These are phyloP conservation scores for Aspergillus saccharolyticus DNA, from an alignment of 495 filamentous ascomycete genomes.

Conservation along the genomic window DNA sequence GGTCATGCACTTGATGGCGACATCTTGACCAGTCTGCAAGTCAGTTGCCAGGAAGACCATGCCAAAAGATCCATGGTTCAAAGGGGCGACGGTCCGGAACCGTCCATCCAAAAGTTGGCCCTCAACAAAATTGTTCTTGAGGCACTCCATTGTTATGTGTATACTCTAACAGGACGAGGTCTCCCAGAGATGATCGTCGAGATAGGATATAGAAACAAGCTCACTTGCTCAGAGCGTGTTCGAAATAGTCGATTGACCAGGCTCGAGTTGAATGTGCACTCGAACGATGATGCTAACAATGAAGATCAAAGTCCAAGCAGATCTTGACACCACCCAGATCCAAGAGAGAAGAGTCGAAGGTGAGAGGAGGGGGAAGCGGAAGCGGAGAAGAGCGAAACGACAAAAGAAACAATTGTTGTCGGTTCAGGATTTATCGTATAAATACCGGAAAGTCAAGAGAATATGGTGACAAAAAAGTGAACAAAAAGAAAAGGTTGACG, in stretches of 20 bases:
- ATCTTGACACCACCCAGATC: conserved; percentile 25
- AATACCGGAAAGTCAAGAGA: conserved; percentile 36
- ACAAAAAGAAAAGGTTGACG: conserved; percentile 32
- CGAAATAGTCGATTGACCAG: conserved; percentile 21
- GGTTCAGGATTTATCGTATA: conserved; percentile 62
- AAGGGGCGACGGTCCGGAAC: conserved; percentile 83
- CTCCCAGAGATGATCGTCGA: conserved; percentile 31
- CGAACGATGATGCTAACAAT: conserved; percentile 37
- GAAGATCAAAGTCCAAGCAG: conserved; percentile 35
- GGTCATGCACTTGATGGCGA: conserved; percentile 91
- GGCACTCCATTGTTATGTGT: conserved; percentile 63
- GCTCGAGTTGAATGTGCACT: conserved; percentile 38
- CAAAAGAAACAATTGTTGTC: conserved; percentile 51
- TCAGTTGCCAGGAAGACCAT: conserved; percentile 95
- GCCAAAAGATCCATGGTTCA: conserved; percentile 98
- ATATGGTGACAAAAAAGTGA: conserved; percentile 59
- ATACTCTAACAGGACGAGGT: conserved; percentile 13
- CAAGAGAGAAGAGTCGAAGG: conserved; percentile 13
- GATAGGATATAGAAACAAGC: conserved; percentile 1
- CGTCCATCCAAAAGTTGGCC: conserved; percentile 76
- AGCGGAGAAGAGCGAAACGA: conserved; percentile 10
- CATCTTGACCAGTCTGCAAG: conserved; percentile 62
- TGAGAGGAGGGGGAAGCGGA: conserved; percentile 20
- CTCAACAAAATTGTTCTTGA: conserved; percentile 66
- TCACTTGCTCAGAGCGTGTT: conserved; percentile 11